Evolutionary conservation across 2,329 filamentous ascomycete genomes (phyloP), one percentile per base, ranked within the genome.

Genomic region (Cordyceps cateniannulata): DNA sequence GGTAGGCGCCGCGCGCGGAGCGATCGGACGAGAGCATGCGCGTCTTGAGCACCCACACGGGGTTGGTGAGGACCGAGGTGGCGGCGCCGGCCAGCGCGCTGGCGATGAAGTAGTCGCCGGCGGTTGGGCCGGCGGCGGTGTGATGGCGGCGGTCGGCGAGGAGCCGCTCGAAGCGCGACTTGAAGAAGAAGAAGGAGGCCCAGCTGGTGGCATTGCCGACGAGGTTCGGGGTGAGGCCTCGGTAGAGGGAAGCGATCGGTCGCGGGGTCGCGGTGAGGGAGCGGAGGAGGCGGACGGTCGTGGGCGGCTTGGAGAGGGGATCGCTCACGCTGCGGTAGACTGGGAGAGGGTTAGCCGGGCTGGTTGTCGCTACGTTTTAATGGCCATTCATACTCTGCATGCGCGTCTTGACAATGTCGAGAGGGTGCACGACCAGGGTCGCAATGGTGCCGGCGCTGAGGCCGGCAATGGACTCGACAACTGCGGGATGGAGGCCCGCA

Each of bases 31-130:
- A 91, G 25, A 98, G 80, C 92, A 99, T 98, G 64, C 95, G 89
- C 9, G 93, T 98, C 79, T 98, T 98, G 72, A 99, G 86, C 3
- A 99, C 95, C 95, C 95, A 99, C 68, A 99, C 87, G 2, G 95
- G 95, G 72, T 98, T 98, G 32, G 95, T 98, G 65, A 93, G 81
- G 32, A 90, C 76, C 48, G 93, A 89, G 1, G 92, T 96, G 45
- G 90, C 74, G 20, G 88, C 79, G 32, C 93, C 93, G 65, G 82
- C 78, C 29, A 81, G 69, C n/a, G 79, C 89, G 38, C 90, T 93
- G 4, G 92, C 85, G 51, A 88, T 69, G 71, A 97, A 93, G 77
- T 93, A 96, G 73, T 96, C 91, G 27, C 79, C 79, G 6, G 85
- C 83, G 3, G 80, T 62, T 63, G 16, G 61, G 27, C 22, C 42